Evolutionary conservation across 2,329 filamentous ascomycete species (phyloP), one percentile per base, ranked within the genome.

Genomic region (Magnaporthiopsis incrustans): DNA sequence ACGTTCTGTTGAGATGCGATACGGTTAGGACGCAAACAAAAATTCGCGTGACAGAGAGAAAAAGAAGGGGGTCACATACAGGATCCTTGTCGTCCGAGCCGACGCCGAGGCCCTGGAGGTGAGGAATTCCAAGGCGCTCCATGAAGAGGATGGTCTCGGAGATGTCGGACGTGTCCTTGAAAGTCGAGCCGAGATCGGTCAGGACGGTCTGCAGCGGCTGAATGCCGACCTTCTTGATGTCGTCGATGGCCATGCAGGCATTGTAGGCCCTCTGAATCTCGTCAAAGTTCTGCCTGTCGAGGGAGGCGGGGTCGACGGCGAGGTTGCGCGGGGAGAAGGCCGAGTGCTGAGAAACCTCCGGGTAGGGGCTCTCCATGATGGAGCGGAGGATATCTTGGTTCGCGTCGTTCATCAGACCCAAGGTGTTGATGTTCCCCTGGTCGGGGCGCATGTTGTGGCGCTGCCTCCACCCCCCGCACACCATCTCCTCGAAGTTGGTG

Each of bases 391-490:
- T 76, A 61, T 79, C 79, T 68, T 86, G 80, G 7, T 83, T 83
- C 65, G 81, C 81, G 70, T 89, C 87, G 26, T 76, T 76, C 83
- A 90, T 86, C 66, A 85, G 79, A 2, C 81, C 84, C 30, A 82
- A 81, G 2, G 86, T 84, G 66, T 86, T 88, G 44, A 81, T 81
- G 68, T 82, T 80, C 44, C 83, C 81, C 67, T 87, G 83, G 70
- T 90, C 88, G 4, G 85, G 76, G 3, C 87, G 82, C 65, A 90
- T 81, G 69, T 89, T 87, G 74, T 90, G 83, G 12, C 77, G 79
- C 27, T 84, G 78, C 63, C 82, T 78, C 83, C 87, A 91, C 14
- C 88, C 88, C 64, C 85, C 87, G 69, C 88, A 90, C 26, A 86
- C 85, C 64, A 86, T 81, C 71, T 86, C 78, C 66, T 89, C 85